phyloP scores from a whole-genome alignment of 2,329 filamentous ascomycete species.

The Myriosclerotinia curreyana region DNA sequence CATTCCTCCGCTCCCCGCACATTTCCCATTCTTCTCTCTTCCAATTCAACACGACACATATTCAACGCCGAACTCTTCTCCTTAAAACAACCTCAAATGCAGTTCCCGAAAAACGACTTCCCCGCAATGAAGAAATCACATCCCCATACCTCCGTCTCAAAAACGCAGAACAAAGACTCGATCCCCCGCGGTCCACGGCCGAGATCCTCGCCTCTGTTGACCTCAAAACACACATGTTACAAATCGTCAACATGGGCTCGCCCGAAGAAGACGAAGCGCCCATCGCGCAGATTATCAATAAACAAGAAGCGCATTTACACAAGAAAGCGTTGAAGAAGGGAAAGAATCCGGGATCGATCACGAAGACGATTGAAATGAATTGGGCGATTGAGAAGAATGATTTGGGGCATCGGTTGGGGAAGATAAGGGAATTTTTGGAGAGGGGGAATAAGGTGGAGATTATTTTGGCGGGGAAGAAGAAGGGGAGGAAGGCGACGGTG shows the following conservation, averaged over 20 bases:
- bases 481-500: conserved; percentile 55
- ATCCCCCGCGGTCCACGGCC: conserved; percentile 36
- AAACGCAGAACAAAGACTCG: conserved; percentile 40
- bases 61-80: conserved; percentile 14
- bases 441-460: conserved; percentile 77
- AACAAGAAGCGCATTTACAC: conserved; percentile 49
- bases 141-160: conserved; percentile 46
- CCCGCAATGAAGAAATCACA: conserved; percentile 49
- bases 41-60: conserved; percentile 1
- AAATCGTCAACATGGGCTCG: conserved; percentile 45
- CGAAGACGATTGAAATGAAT: conserved; percentile 83
- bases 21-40: conserved; percentile 11
- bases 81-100: conserved; percentile 17
- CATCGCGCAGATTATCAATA: conserved; percentile 69
- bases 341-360: conserved; percentile 42
- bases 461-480: conserved; percentile 64
- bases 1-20: conserved; percentile 28
- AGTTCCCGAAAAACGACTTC: conserved; percentile 34
- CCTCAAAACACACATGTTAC: conserved; percentile 48
- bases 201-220: conserved; percentile 48
- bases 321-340: conserved; percentile 45
- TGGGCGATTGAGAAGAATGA: conserved; percentile 82
- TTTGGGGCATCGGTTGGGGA: conserved; percentile 66
- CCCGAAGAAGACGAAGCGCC: conserved; percentile 43
- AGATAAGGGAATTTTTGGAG: conserved; percentile 64